Base-by-base conservation (phyloP, 169 alveolate genomes). In the Perkinsus marinus region DNA sequence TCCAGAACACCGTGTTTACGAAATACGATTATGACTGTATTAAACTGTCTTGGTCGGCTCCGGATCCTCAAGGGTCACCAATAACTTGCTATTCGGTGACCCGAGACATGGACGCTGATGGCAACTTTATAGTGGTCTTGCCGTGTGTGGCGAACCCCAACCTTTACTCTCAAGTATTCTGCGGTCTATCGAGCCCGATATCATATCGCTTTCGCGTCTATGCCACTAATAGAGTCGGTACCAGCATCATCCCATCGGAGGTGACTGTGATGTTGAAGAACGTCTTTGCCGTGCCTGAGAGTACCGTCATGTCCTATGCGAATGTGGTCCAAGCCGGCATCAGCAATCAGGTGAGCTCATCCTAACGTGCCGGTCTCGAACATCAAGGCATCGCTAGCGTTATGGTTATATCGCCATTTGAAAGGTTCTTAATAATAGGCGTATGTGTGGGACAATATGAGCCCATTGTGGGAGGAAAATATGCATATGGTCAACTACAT, bases 221-320 rank as follows among this genome's bases (percentile, higher is more conserved):
- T 69, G 91, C 91, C 17, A 30, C 57, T n/a, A 90, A 90, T 47
- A 37, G 91, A 7, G 91, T 90, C 39, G 91, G 91, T 17, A 90
- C 91, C 39, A 90, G 91, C 91, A 57, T 37, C 19, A 90, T 19
- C 37, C 39, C 91, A 37, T 43, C 43, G 2, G 38, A 90, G 26
- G 91, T 90, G 39, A 90, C 91, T 39, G 69, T 90, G 69, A 39
- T 41, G 69, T 69, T 39, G 69, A 90, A 90, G 91, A 57, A 57
- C 34, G 3, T 90, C 38, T 90, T 90, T n/a, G 43, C 91, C 36
- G 69, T 90, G 13, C 43, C 91, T 57, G 79, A 16, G 22, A 57
- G 79, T 57, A 16, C 22, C 26, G 79, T 57, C 37, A 19, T 30
- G 36, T 57, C 79, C 79, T 57, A 19, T 26, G 79, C 79, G 3